Percentiles rank a stretch among this genome's conserved stretches.
phyloP scores from a whole-genome alignment of 2,329 filamentous ascomycete species.

The Daldinia sp. region DNA sequence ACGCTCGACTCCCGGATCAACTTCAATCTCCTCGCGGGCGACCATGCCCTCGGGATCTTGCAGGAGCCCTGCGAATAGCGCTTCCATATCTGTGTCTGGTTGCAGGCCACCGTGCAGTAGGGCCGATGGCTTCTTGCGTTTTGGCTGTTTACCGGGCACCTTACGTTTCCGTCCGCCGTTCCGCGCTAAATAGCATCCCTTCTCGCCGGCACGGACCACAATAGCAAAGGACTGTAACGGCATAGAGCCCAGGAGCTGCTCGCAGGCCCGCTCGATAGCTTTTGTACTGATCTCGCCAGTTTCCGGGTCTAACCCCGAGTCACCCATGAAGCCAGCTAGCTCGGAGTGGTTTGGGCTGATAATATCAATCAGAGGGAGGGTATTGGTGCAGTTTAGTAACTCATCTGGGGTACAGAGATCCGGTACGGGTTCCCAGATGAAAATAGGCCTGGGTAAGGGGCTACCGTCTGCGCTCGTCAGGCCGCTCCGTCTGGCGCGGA shows the following conservation, averaged over 20 bases:
- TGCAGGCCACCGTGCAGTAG: slow-evolving; percentile 64
- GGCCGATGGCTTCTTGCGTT: slow-evolving; percentile 59
- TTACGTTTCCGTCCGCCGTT: slow-evolving; percentile 67
- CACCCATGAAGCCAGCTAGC: slow-evolving; percentile 85
- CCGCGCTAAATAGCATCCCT: slow-evolving; percentile 75
- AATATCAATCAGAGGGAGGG: slow-evolving; percentile 70
- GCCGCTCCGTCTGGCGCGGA: slow-evolving; percentile 69
- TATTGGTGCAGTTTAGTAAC: slow-evolving; percentile 73
- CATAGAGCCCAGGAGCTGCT: slow-evolving; percentile 73
- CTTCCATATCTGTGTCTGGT: slow-evolving; percentile 72
- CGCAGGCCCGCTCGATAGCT: slow-evolving; percentile 69
- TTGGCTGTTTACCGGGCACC: slow-evolving; percentile 42
- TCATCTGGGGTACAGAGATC: slow-evolving; percentile 83
- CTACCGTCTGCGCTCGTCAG: slow-evolving; percentile 45
- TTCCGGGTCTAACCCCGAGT: slow-evolving; percentile 64
- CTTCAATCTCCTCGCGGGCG: slow-evolving; percentile 68
- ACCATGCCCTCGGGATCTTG: slow-evolving; percentile 66
- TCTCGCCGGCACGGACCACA: slow-evolving; percentile 77
- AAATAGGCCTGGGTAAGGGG: slow-evolving; percentile 69
- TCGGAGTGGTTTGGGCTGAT: slow-evolving; percentile 88
- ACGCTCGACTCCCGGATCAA: slow-evolving; percentile 73
- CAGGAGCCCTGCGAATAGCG: slow-evolving; percentile 69
- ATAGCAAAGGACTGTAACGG: slow-evolving; percentile 74
- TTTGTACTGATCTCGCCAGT: slow-evolving; percentile 66
- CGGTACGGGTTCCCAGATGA: slow-evolving; percentile 96